These are phyloP conservation scores for Byssochlamys sp. DNA, from an alignment of 2,329 filamentous ascomycete species.

Conservation along the genomic window DNA sequence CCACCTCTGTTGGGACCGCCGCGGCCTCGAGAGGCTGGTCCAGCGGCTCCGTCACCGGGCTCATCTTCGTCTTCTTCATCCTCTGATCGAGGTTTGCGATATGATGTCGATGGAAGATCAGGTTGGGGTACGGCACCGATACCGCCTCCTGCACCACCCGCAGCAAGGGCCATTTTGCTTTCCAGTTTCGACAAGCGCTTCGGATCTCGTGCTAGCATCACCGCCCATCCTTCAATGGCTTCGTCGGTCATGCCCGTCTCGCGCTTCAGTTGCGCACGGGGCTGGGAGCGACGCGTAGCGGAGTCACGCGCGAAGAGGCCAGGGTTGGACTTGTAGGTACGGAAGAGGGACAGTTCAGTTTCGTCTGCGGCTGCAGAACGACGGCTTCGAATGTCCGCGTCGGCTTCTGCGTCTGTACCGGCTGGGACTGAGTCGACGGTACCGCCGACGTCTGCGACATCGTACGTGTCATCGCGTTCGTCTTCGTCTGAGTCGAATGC, in stretches of 20 bases:
- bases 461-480: slow-evolving; percentile 93
- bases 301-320: slow-evolving; percentile 63
- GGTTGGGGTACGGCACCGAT: slow-evolving; percentile 43
- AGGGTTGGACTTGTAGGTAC: slow-evolving; percentile 56
- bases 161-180: slow-evolving; percentile 56
- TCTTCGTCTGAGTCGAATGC: slow-evolving; percentile 90
- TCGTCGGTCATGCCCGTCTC: slow-evolving; percentile 88
- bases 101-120: slow-evolving; percentile 57
- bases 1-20: slow-evolving; percentile 41
- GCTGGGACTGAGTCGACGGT: slow-evolving; percentile 57
- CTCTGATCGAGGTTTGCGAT: slow-evolving; percentile 34
- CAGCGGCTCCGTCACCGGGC: slow-evolving; percentile 19
- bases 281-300: slow-evolving; percentile 55
- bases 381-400: slow-evolving; percentile 43
- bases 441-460: slow-evolving; percentile 81
- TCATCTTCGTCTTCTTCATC: slow-evolving; percentile 21
- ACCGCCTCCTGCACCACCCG: slow-evolving; percentile 36
- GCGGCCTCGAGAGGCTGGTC: slow-evolving; percentile 21
- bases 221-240: slow-evolving; percentile 82
- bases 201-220: slow-evolving; percentile 71
- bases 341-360: slow-evolving; percentile 64
- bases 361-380: slow-evolving; percentile 27
- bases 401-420: slow-evolving; percentile 40
- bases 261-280: slow-evolving; percentile 55
- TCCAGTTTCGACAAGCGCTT: slow-evolving; percentile 61